Base-by-base conservation (phyloP, 2,329 filamentous ascomycete genomes). In the Ceratocystis ficicola region DNA sequence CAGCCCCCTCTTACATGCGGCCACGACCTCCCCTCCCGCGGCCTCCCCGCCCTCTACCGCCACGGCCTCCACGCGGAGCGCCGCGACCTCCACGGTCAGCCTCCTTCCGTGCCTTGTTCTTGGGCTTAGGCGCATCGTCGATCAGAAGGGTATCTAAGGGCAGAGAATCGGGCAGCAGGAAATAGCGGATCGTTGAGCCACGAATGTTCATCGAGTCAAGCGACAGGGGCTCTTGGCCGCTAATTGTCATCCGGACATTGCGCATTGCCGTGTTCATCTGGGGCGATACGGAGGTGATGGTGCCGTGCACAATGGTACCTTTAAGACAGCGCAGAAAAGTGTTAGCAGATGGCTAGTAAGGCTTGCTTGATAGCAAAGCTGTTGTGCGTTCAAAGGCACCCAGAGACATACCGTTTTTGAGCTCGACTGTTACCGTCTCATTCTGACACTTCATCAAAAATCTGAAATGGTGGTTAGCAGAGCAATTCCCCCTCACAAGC, bases 391-490 rank as follows among this genome's bases (percentile, higher is more conserved):
- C 20, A n/a, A 55, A 36, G n/a, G 59, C 50, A 46, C 32, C 67
- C 55, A 12, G 36, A 55, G 57, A 71, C 76, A 59, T 80, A 94
- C 92, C 94, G 84, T 97, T 97, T 78, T 99, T 99, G 71, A 99
- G 82, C 78, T 99, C 94, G 76, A 99, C 89, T 57, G 93, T 97
- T 73, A 97, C 94, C 73, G 94, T 96, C 81, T 99, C 94, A 77
- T 96, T 97, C 77, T 89, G 86, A 78, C 93, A 97, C 82, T 99
- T 99, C 93, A 97, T 97, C 72, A 99, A 82, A 77, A 99, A 99
- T 76, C 94, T 97, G 76, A 20, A 20, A 41, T 12, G 8, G 7
- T 32, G 7, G 44, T 55, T 63, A 46, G 61, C 41, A 46, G 28
- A 17, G 17, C 55, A 59, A 30, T 59, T 36, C 55, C 7, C n/a